phyloP scores from a whole-genome alignment of 306 rosid genomes.

The Pyrus communis region DNA sequence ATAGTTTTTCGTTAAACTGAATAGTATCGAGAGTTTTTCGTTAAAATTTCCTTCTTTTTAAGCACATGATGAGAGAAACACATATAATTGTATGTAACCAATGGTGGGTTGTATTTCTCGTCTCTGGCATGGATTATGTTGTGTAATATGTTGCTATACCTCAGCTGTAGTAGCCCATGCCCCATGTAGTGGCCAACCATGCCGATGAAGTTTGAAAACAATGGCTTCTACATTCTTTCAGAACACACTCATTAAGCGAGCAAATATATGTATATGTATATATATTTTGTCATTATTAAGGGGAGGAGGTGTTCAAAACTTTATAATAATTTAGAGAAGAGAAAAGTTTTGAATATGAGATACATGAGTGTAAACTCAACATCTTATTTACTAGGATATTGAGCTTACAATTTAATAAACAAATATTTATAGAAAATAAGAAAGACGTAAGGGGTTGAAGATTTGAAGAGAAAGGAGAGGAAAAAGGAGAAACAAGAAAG shows the following conservation, averaged over 20 bases:
- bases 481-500: neutral
- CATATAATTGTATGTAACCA: too few relatives aligned
- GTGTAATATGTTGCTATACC: neutral
- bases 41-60: too few relatives aligned
- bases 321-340: too few relatives aligned
- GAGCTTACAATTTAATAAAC: neutral
- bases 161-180: neutral
- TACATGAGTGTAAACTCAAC: too few relatives aligned
- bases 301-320: too few relatives aligned
- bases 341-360: fast-evolving
- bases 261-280: neutral
- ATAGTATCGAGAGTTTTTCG: too few relatives aligned
- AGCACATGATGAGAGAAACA: too few relatives aligned
- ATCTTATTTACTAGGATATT: too few relatives aligned
- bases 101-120: too few relatives aligned
- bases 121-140: neutral
- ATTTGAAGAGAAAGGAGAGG: neutral
- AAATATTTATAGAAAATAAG: neutral
- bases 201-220: neutral
- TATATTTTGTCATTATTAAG: too few relatives aligned
- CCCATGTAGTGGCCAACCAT: neutral
- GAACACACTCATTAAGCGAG: neutral
- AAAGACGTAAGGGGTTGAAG: neutral
- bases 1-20: too few relatives aligned
- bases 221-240: neutral